Percentiles rank a stretch among this genome's conserved stretches.
Evolutionary conservation across 1,284 basidiomycete genomes (phyloP).

Genomic region (Stereum hirsutum): DNA sequence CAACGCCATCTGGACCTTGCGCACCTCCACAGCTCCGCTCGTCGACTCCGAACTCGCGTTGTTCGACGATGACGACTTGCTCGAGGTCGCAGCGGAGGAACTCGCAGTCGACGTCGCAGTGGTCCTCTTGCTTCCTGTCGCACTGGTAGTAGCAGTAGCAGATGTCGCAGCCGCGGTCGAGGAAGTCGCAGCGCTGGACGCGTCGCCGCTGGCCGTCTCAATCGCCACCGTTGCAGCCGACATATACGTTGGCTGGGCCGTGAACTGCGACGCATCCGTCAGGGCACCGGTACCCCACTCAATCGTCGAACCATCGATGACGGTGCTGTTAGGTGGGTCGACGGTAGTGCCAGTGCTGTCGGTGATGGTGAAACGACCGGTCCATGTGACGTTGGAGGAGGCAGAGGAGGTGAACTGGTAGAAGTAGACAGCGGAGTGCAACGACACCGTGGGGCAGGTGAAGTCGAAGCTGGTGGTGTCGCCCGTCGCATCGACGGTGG

Average conservation of each 20-base stretch:
- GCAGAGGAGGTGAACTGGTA: constrained; percentile 56
- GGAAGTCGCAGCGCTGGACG: not conserved
- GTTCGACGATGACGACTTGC: not conserved
- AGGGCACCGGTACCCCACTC: constrained; percentile 68
- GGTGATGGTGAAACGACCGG: constrained; percentile 75
- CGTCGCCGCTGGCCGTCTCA: not conserved
- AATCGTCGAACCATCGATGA: constrained; percentile 45
- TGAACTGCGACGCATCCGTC: constrained; percentile 25
- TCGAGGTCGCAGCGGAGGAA: constrained; percentile 1
- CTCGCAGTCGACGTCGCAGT: not conserved
- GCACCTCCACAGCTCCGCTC: not conserved
- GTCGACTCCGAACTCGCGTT: not conserved
- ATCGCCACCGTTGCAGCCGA: not conserved
- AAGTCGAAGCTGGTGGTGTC: constrained; percentile 36
- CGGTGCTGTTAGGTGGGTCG: constrained; percentile 40
- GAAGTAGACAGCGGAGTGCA: constrained; percentile 61
- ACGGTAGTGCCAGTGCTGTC: constrained; percentile 37
- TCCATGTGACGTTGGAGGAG: constrained; percentile 47
- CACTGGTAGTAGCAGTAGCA: not conserved
- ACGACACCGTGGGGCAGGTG: constrained; percentile 57
- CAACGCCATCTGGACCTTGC: constrained; percentile 4
- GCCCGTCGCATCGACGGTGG: constrained; percentile 52
- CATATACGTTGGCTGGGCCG: constrained; percentile 17
- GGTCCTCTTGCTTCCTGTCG: not conserved
- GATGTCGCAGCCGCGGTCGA: not conserved